phyloP scores from a whole-genome alignment of 495 filamentous ascomycete genomes.

The Neurospora discreta region DNA sequence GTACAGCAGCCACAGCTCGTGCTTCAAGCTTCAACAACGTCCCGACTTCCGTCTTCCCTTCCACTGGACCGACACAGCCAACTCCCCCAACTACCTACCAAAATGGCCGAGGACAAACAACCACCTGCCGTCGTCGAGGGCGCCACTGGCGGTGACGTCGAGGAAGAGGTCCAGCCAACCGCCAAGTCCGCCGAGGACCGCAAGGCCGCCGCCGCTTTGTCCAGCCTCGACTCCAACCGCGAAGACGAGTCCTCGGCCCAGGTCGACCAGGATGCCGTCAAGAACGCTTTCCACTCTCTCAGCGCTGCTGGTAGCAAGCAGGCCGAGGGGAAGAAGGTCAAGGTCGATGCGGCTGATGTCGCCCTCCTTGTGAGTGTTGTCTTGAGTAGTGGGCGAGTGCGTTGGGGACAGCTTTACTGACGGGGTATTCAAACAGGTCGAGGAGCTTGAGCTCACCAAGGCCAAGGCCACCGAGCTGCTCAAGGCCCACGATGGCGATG shows the following conservation, averaged over 20 bases:
- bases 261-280: conserved; percentile 72
- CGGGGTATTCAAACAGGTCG: conserved; percentile 43
- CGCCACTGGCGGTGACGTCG: conserved; percentile 49
- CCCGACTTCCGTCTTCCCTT: background rate
- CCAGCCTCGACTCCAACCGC: conserved; percentile 56
- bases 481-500: conserved; percentile 67
- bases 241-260: conserved; percentile 41
- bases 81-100: background rate
- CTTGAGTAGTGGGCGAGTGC: background rate
- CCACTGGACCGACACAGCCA: background rate
- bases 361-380: conserved; percentile 24
- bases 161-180: conserved; percentile 49
- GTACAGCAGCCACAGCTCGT: background rate
- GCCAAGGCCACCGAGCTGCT: conserved; percentile 75
- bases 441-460: conserved; percentile 70
- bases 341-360: conserved; percentile 38
- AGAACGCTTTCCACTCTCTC: conserved; percentile 68
- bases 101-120: conserved; percentile 52
- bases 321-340: conserved; percentile 37
- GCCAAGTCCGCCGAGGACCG: conserved; percentile 72
- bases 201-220: conserved; percentile 80
- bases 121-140: conserved; percentile 46
- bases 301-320: conserved; percentile 26
- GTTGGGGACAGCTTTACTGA: conserved; percentile 1
- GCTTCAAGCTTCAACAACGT: background rate